Evolutionary conservation across 768 basidiomycete species (phyloP).

Genomic region (Russula compacta): DNA sequence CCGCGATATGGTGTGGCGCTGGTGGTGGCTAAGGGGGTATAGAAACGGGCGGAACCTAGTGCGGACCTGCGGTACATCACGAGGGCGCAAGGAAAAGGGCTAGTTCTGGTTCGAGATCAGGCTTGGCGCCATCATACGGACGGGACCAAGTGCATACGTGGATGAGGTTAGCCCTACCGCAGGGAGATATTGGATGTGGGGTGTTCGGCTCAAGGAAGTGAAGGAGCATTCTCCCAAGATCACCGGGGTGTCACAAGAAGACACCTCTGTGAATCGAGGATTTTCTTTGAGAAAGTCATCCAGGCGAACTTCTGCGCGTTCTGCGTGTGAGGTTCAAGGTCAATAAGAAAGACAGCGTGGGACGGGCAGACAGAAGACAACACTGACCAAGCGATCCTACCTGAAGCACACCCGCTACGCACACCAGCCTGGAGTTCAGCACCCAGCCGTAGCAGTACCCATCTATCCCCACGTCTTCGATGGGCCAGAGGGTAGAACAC

Average conservation of each 20-base stretch:
- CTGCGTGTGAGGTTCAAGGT: background rate
- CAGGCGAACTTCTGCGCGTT: conserved; percentile 2
- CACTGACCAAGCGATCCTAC: conserved; percentile 7
- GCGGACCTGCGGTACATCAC: conserved; percentile 16
- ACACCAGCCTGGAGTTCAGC: conserved; percentile 7
- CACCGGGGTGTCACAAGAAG: conserved; percentile 10
- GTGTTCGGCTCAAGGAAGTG: background rate
- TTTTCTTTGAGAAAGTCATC: conserved; percentile 12
- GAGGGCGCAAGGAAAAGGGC: background rate
- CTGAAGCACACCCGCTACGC: conserved; percentile 15
- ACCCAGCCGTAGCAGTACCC: conserved; percentile 19
- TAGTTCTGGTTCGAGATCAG: conserved; percentile 5
- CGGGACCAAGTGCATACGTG: background rate
- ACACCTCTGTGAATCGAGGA: conserved; percentile 12
- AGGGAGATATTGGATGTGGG: conserved; percentile 3
- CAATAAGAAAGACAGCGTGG: background rate
- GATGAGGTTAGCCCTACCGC: background rate
- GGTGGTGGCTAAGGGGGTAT: background rate
- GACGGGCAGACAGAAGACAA: background rate
- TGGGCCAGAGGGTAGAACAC: conserved; percentile 16
- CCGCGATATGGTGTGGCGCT: background rate
- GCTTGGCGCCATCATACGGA: background rate
- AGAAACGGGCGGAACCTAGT: conserved; percentile 16
- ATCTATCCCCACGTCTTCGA: conserved; percentile 10
- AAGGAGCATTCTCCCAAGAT: conserved; percentile 11